These are phyloP conservation scores for Rubia peregrina DNA, from an alignment of 305 asterid genomes.

Conservation along the genomic window DNA sequence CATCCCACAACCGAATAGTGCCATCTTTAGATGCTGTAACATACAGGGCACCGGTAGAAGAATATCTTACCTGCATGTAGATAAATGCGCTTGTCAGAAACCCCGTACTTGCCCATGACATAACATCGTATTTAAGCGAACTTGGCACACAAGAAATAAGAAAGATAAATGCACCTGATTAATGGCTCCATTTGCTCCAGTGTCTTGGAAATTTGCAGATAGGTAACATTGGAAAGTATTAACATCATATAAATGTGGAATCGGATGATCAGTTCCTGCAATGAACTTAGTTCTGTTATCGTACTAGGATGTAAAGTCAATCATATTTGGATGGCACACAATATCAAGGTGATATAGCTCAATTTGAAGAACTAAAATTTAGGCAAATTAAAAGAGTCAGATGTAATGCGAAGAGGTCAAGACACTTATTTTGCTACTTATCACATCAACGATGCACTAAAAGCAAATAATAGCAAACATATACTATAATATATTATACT, in stretches of 20 bases:
- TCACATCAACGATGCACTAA: neutral
- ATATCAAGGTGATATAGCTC: neutral
- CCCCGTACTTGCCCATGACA: neutral
- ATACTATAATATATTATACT: neutral
- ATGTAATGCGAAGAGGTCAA: neutral
- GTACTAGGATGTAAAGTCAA: neutral
- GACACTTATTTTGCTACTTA: neutral
- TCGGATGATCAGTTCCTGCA: conserved; percentile 82
- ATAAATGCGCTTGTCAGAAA: neutral
- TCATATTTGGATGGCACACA: neutral
- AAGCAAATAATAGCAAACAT: neutral
- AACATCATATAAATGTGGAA: conserved; percentile 72
- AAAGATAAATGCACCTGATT: conserved; percentile 44
- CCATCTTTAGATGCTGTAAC: conserved; percentile 91
- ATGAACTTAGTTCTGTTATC: conserved; percentile 14
- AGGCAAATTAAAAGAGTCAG: neutral
- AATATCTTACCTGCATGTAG: conserved; percentile 58
- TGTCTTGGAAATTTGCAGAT: conserved; percentile 58
- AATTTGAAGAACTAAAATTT: neutral
- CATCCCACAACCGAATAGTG: conserved; percentile 75
- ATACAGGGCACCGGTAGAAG: conserved; percentile 67
- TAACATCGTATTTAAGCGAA: neutral
- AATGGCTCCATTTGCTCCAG: conserved; percentile 59
- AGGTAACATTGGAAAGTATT: conserved; percentile 81
- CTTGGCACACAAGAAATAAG: neutral